phyloP scores from a whole-genome alignment of 2,329 filamentous ascomycete species.

The Byssochlamys sp. region DNA sequence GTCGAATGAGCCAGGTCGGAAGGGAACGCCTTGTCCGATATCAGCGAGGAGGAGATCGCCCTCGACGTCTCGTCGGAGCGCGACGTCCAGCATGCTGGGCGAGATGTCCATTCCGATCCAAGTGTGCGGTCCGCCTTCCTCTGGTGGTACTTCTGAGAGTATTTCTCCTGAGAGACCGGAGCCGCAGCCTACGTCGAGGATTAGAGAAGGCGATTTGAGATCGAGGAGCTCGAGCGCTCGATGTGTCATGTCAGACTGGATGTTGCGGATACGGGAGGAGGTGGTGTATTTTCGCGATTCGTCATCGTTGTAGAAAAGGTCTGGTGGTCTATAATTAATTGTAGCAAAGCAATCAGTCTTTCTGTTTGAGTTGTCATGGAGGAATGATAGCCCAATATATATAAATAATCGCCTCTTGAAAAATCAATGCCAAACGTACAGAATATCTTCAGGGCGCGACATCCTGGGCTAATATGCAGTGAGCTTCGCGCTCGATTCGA shows the following conservation, averaged over 20 bases:
- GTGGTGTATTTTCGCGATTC: constrained; percentile 98
- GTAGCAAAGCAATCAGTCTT: constrained; percentile 14
- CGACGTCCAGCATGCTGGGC: constrained; percentile 91
- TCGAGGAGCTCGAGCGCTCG: constrained; percentile 85
- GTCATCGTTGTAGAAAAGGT: constrained; percentile 92
- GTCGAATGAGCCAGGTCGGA: constrained; percentile 84
- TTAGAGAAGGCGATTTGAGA: constrained; percentile 67
- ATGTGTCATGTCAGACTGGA: constrained; percentile 88
- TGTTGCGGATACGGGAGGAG: constrained; percentile 85
- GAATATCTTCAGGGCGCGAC: constrained; percentile 92
- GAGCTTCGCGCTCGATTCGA: not conserved
- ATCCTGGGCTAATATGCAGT: constrained; percentile 44
- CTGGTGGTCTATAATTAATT: constrained; percentile 58
- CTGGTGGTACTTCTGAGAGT: constrained; percentile 58
- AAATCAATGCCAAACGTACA: constrained; percentile 46
- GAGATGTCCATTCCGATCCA: constrained; percentile 98
- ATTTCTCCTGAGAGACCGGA: constrained; percentile 92
- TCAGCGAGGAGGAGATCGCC: constrained; percentile 91
- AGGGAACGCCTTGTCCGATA: constrained; percentile 90
- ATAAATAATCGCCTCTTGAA: too few relatives aligned
- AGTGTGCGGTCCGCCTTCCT: constrained; percentile 73
- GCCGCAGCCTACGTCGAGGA: constrained; percentile 94
- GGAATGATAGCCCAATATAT: too few relatives aligned
- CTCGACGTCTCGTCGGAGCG: constrained; percentile 80
- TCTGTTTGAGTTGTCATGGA: not conserved